Percentiles rank a stretch among this genome's conserved stretches.
These are phyloP conservation scores for Aspergillus clavatus DNA, from an alignment of 2,329 filamentous ascomycete genomes.

Conservation along the genomic window DNA sequence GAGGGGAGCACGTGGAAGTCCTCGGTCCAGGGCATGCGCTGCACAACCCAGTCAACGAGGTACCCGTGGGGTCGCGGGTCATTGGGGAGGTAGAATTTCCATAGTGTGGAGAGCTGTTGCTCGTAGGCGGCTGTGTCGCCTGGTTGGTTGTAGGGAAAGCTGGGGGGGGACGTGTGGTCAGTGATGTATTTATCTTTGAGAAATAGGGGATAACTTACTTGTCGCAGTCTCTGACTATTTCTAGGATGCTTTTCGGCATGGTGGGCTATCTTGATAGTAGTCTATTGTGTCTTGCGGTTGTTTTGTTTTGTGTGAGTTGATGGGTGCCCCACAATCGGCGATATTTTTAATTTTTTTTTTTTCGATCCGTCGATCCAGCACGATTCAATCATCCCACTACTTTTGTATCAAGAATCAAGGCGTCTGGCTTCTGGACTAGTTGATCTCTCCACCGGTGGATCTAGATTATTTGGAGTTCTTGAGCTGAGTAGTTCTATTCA, in stretches of 20 bases:
- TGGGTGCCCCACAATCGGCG: not conserved
- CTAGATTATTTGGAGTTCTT: no score
- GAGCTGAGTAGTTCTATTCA: no score
- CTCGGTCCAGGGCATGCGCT: slow-evolving; percentile 9
- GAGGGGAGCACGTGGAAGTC: slow-evolving; percentile 3
- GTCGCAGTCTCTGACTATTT: slow-evolving; percentile 5
- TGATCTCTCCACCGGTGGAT: no score
- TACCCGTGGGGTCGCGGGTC: slow-evolving; percentile 8
- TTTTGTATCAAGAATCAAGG: no score
- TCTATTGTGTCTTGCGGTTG: not conserved
- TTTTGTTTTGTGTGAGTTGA: not conserved
- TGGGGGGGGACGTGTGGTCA: not conserved
- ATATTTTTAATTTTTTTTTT: not conserved
- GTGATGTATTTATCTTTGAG: not conserved
- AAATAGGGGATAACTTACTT: not conserved
- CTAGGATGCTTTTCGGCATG: not conserved
- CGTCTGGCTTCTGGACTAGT: no score
- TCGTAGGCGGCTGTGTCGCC: slow-evolving; percentile 4
- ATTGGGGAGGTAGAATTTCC: slow-evolving; percentile 9
- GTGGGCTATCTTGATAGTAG: no score
- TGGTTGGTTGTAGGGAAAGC: slow-evolving; percentile 6
- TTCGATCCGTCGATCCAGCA: no score
- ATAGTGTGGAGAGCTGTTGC: slow-evolving; percentile 1
- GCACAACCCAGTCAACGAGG: slow-evolving; percentile 2
- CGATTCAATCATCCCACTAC: no score